Evolutionary conservation across 2,329 filamentous ascomycete genomes (phyloP).

Genomic region (Fusarium sp.): DNA sequence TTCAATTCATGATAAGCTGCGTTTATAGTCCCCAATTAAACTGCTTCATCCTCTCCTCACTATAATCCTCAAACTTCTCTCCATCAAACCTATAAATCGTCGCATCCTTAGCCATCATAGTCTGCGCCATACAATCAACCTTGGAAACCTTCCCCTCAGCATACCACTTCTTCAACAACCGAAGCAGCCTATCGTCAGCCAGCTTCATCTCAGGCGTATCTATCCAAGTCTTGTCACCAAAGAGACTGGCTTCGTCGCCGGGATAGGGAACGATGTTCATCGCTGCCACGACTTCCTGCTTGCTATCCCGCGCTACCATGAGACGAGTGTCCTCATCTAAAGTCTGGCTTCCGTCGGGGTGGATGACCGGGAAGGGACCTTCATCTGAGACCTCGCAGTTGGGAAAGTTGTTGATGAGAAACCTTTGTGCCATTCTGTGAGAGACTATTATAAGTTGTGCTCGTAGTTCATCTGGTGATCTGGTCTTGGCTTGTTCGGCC

Average conservation of each 20-base stretch:
- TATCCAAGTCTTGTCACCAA: neutral
- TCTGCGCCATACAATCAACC: slow-evolving; percentile 3
- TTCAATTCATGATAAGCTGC: neutral
- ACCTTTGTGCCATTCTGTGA: neutral
- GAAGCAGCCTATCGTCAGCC: neutral
- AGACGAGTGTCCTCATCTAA: neutral
- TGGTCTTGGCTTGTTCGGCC: neutral
- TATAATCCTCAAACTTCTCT: slow-evolving; percentile 7
- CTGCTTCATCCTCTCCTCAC: neutral
- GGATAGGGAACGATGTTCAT: neutral
- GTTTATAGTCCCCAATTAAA: neutral
- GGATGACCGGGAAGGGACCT: neutral
- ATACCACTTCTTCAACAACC: neutral
- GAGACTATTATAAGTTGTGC: neutral
- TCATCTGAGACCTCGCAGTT: neutral
- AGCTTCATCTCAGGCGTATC: neutral
- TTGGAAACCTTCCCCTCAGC: neutral
- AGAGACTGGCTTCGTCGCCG: neutral
- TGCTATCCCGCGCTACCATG: neutral
- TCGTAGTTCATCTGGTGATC: neutral
- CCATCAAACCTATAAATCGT: slow-evolving; percentile 5
- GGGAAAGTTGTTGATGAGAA: neutral
- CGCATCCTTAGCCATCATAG: neutral
- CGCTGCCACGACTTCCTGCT: neutral
- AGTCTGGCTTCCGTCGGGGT: neutral